Conservation (phyloP, 176 grass and related monocot species). For the Eleusine coracana region DNA sequence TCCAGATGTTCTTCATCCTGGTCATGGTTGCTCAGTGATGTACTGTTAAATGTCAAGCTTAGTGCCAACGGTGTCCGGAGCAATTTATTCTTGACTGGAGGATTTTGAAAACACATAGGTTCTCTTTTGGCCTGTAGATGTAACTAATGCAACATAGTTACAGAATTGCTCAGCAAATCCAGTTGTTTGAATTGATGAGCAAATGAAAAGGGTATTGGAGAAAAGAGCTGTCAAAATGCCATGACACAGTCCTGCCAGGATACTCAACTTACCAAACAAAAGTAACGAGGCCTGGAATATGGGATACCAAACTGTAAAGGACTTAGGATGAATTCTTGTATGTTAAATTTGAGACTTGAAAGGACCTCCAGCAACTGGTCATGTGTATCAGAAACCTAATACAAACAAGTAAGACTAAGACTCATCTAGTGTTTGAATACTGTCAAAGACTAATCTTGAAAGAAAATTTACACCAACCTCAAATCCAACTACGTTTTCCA, state of each 20-base stretch:
- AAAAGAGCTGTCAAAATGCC: conserved; percentile 14
- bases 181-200: neutral
- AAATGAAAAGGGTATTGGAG: conserved; percentile 13
- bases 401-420: conserved; percentile 17
- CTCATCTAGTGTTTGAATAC: neutral
- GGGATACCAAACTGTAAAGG: conserved; percentile 91
- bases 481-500: conserved; percentile 96
- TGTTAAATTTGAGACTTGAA: conserved; percentile 67
- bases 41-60: conserved; percentile 26
- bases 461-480: conserved; percentile 66
- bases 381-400: conserved; percentile 89
- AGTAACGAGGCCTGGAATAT: conserved; percentile 99
- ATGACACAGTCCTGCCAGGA: conserved; percentile 4
- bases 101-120: conserved; percentile 66
- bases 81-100: conserved; percentile 57
- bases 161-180: neutral
- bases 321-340: conserved; percentile 91
- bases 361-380: conserved; percentile 79
- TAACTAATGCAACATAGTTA: conserved; percentile 13
- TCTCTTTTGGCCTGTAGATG: conserved; percentile 72
- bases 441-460: conserved; percentile 11
- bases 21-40: conserved; percentile 14
- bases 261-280: conserved; percentile 74
- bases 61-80: conserved; percentile 51
- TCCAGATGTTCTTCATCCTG: conserved; percentile 46